Evolutionary conservation across 2,329 filamentous ascomycete genomes (phyloP), one percentile per base, ranked within the genome.

Genomic region (Aspergillus ochraceus): DNA sequence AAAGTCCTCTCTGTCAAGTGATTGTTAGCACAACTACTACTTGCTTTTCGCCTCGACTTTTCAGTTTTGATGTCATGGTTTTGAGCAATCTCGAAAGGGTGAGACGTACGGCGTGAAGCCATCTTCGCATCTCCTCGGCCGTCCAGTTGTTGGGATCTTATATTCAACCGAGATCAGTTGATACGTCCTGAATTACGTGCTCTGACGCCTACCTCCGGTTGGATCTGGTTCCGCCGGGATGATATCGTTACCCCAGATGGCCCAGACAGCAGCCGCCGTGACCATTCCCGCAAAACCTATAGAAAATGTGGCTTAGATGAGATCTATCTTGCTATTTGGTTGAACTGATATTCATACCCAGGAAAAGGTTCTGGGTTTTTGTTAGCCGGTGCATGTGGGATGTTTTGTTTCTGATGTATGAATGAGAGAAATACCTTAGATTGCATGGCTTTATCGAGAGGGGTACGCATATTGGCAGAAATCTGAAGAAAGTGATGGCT

Each of bases 191-290:
- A 50, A 54, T 30, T 12, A 39, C 26, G 29, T 29, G 6, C 22
- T 24, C 51, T 12, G 22, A 46, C 47, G 30, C 60, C 60, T 86
- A 80, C 91, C 84, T 61, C 92, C 92, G 29, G 81, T 90, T n/a
- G 93, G 92, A 72, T 97, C 92, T 52, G 81, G 61, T 65, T 87
- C 81, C 3, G 84, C 76, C 0, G 93, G 93, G 70, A 97, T 96
- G 70, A 97, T 84, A 64, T 94, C 91, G 55, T 86, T 84, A 58
- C 92, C 92, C 88, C 90, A 96, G 68, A 97, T 94, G 19, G 86
- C 85, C 89, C 90, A 97, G 47, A 86, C 87, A 17, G 92, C 90
- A 2, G 90, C 92, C 2, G 90, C 91, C 6, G 90, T 90, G 14
- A 97, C 85, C 55, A 96, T 83, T 10, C 90, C 91, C 4, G 90